Evolutionary conservation across 495 filamentous ascomycete species (phyloP), one percentile per base, ranked within the genome.

Genomic region (Penicillium coprophilum): DNA sequence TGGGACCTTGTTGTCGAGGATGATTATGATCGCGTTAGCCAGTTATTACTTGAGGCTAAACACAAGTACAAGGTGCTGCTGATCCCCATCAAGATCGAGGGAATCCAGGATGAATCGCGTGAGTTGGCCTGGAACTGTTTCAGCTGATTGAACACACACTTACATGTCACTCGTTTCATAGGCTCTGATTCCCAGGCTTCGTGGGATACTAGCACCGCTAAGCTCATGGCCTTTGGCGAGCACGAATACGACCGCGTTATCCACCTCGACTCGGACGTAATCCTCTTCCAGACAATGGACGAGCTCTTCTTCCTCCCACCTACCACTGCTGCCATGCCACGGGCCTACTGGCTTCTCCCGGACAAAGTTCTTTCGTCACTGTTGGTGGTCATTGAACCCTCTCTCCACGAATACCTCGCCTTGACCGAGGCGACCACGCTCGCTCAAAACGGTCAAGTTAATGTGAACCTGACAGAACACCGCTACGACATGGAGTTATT

Each of bases 401-500:
- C 82, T 11, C 75, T 70, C 34, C 59, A 66, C 8, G 81, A 84
- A 47, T 86, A 82, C 46, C 68, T 69, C 9, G 75, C 76, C 15
- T 69, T 89, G 36, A 73, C 81, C 65, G 76, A 79, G 15, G 63
- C 65, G 3, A 62, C 62, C 27, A 46, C 63, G 24, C 55, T 65
- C 11, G 71, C 62, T 7, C 55, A 60, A 36, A 62, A 62, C n/a
- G 72, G 69, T 20, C 77, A 82, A 46, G 59, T 78, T 31, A 43
- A 63, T 17, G 12, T 62, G 19, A 62, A 39, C 53, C 59, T 45
- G n/a, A 71, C 75, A 17, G 74, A 77, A 23, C 59, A 44, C 12
- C 62, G 62, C 43, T 88, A 84, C 46, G 85, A 90, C 55, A 89
- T 89, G 87, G 88, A 92, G 55, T 74, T 92, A 1, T 64, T 93